Evolutionary conservation across 2,329 filamentous ascomycete genomes (phyloP), one percentile per base, ranked within the genome.

Genomic region (Cryphonectria japonica): DNA sequence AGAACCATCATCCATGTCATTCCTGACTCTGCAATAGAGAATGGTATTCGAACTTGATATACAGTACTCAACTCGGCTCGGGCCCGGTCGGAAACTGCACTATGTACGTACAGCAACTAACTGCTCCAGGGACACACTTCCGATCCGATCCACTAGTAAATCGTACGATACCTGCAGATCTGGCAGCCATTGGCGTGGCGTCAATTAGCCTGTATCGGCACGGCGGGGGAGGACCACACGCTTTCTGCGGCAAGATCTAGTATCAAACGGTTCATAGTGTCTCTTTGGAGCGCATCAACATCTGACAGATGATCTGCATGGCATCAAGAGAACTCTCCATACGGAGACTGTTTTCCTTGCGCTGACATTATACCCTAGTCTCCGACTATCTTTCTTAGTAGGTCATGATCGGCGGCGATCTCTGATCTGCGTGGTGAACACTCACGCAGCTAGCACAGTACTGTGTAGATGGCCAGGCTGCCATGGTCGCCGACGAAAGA

Each of bases 101-200:
- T 11, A 41, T 22, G 34, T 41, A 37, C 11, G 37, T 37, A 39
- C 37, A 39, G 37, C 2, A 59, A 34, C 54, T 52, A 50, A n/a
- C 60, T 39, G 16, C 39, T 50, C 43, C 34, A 59, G 43, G 67
- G 41, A 63, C 67, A 26, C 32, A 70, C 50, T 26, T 26, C 63
- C 68, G 68, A 70, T 57, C 37, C 29, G 57, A 61, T 70, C 29
- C 57, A 60, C 61, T 59, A 29, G 43, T 19, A 50, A 62, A 52
- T 70, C 68, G 68, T 70, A 70, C 64, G 68, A 70, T 39, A 61
- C 60, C 62, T 66, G 68, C 68, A 70, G 62, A 54, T 66, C 57
- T 70, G 63, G 54, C 52, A 69, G 61, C 37, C 57, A 41, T 62
- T n/a, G 57, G 39, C 32, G 62, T 63, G 29, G 52, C 54, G 29